phyloP scores from a whole-genome alignment of 2,329 filamentous ascomycete species.

The Trichoderma sp. region DNA sequence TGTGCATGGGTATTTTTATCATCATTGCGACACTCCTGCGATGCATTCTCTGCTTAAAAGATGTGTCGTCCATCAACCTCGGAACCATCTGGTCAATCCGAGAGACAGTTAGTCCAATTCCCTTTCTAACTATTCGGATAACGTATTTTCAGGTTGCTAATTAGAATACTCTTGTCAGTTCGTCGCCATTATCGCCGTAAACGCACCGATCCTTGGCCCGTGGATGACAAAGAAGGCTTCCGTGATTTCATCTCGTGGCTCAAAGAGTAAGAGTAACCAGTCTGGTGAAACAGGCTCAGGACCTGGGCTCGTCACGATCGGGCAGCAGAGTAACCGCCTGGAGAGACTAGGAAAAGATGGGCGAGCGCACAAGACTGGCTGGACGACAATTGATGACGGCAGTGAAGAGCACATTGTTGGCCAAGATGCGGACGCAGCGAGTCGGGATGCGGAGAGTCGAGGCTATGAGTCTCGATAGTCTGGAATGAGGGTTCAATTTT shows the following conservation, averaged over 20 bases:
- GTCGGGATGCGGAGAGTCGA: background rate
- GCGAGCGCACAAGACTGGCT: constrained; percentile 20
- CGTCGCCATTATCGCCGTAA: constrained; percentile 28
- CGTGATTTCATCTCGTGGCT: constrained; percentile 9
- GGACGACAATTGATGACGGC: constrained; percentile 27
- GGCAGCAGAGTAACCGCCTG: constrained; percentile 22
- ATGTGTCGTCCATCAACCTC: constrained; percentile 25
- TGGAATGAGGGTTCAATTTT: background rate
- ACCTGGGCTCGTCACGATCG: constrained; percentile 24
- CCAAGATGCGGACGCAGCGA: background rate
- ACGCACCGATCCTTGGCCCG: constrained; percentile 27
- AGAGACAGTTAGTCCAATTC: constrained; percentile 25
- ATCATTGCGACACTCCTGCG: constrained; percentile 28
- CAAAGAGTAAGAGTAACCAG: background rate
- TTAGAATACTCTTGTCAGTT: constrained; percentile 19
- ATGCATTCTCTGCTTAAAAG: constrained; percentile 26
- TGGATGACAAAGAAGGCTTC: constrained; percentile 26
- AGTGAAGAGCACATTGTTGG: constrained; percentile 24
- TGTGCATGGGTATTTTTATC: constrained; percentile 28
- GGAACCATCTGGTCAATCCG: constrained; percentile 30
- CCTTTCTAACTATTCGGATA: background rate
- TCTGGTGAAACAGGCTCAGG: background rate
- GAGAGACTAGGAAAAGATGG: constrained; percentile 24
- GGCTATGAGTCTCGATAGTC: background rate
- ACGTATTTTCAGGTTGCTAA: background rate